phyloP scores from a whole-genome alignment of 2,329 filamentous ascomycete genomes.

The Pestalotiopsis sp. region DNA sequence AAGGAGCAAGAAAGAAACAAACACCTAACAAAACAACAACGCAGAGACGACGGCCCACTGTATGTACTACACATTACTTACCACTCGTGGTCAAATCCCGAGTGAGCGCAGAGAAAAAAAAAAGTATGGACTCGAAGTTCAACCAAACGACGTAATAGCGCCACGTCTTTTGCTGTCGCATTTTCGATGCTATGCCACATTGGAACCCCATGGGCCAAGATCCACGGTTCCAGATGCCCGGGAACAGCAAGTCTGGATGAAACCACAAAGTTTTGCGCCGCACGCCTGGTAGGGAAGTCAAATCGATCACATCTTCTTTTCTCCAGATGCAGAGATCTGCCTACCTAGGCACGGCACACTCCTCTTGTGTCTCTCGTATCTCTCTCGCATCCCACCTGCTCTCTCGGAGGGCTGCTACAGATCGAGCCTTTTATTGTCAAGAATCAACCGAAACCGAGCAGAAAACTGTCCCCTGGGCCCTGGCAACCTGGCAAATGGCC shows the following conservation, averaged over 20 bases:
- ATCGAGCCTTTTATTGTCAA: too few species aligned
- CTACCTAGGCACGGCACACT: too few species aligned
- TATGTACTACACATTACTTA: background rate
- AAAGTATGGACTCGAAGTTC: background rate
- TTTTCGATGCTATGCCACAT: background rate
- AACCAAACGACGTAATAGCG: background rate
- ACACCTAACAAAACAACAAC: background rate
- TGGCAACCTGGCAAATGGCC: too few species aligned
- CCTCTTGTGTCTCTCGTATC: too few species aligned
- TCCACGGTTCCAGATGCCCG: conserved; percentile 4
- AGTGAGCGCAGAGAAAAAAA: background rate
- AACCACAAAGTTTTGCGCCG: background rate
- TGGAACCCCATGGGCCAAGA: background rate
- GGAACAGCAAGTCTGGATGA: background rate
- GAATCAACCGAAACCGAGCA: too few species aligned
- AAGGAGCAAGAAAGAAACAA: background rate
- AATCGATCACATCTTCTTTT: background rate
- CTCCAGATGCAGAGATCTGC: too few species aligned
- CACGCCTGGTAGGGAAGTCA: background rate
- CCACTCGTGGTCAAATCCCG: background rate
- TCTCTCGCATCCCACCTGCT: too few species aligned
- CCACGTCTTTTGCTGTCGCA: background rate
- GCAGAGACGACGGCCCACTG: too few species aligned
- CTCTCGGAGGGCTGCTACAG: too few species aligned
- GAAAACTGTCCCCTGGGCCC: too few species aligned